These are phyloP conservation scores for Orbilia brochopaga DNA, from an alignment of 2,329 filamentous ascomycete species.

Conservation along the genomic window DNA sequence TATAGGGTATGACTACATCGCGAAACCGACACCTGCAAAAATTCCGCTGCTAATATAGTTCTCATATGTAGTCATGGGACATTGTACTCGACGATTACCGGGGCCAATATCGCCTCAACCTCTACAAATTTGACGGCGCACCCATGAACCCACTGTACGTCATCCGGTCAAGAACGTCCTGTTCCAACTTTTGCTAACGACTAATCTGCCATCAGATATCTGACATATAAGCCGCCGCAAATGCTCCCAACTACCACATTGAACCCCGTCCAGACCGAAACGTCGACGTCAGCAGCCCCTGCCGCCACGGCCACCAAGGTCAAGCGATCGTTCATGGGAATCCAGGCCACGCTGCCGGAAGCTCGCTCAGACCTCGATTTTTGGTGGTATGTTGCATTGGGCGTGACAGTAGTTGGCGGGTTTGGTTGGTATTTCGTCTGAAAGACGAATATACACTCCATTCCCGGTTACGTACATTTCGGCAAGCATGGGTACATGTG, in stretches of 20 bases:
- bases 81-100: slow-evolving; percentile 67
- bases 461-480: slow-evolving; percentile 2
- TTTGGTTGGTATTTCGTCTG: slow-evolving; percentile 61
- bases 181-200: not conserved
- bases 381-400: slow-evolving; percentile 63
- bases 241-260: slow-evolving; percentile 74
- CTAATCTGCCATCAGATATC: slow-evolving; percentile 55
- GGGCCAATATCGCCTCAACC: slow-evolving; percentile 68
- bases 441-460: not conserved
- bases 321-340: slow-evolving; percentile 55
- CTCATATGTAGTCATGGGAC: slow-evolving; percentile 56
- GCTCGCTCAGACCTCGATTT: slow-evolving; percentile 58
- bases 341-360: slow-evolving; percentile 56
- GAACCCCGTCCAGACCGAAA: slow-evolving; percentile 62
- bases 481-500: not conserved
- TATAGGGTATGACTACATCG: slow-evolving; percentile 63
- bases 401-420: slow-evolving; percentile 61
- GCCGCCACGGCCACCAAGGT: slow-evolving; percentile 58
- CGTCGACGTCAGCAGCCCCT: slow-evolving; percentile 54
- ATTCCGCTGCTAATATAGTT: not conserved
- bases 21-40: not conserved
- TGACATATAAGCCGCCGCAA: slow-evolving; percentile 67
- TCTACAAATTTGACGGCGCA: slow-evolving; percentile 69
- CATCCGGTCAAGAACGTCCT: not conserved
- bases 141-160: slow-evolving; percentile 71